These are phyloP conservation scores for Penicillium atrosanguineum DNA, from an alignment of 495 filamentous ascomycete genomes.

Conservation along the genomic window DNA sequence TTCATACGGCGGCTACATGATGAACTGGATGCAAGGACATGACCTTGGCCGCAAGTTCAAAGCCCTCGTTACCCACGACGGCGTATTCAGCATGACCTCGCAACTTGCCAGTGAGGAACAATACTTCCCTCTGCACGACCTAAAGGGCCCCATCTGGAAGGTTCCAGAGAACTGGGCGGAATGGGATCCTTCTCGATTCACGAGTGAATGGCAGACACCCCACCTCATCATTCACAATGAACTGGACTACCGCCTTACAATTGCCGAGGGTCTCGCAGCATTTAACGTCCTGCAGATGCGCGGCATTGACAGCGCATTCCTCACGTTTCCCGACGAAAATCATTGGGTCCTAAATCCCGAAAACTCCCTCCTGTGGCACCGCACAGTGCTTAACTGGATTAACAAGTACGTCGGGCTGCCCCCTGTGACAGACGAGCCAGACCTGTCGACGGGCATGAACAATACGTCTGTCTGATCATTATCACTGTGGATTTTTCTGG, in stretches of 20 bases:
- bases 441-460: constrained; percentile 17
- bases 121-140: constrained; percentile 84
- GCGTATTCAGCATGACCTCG: constrained; percentile 75
- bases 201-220: constrained; percentile 78
- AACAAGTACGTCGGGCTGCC: constrained; percentile 72
- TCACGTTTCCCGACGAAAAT: constrained; percentile 84
- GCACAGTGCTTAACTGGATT: constrained; percentile 84
- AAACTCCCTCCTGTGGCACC: constrained; percentile 88
- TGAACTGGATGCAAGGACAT: constrained; percentile 61
- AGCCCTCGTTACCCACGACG: constrained; percentile 88
- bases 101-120: constrained; percentile 80
- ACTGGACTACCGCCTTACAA: constrained; percentile 84
- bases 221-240: constrained; percentile 89
- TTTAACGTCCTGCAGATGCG: constrained; percentile 83
- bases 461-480: constrained; percentile 21
- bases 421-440: constrained; percentile 25
- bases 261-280: constrained; percentile 77
- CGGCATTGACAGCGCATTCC: constrained; percentile 47
- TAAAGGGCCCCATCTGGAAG: constrained; percentile 72
- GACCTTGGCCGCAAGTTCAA: constrained; percentile 70
- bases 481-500: not conserved
- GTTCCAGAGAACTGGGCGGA: constrained; percentile 70
- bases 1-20: constrained; percentile 86
- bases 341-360: constrained; percentile 92
- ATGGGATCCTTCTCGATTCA: constrained; percentile 75